Evolutionary conservation across 2,329 filamentous ascomycete genomes (phyloP), one percentile per base, ranked within the genome.

Genomic region (Hypoxylon sp.): DNA sequence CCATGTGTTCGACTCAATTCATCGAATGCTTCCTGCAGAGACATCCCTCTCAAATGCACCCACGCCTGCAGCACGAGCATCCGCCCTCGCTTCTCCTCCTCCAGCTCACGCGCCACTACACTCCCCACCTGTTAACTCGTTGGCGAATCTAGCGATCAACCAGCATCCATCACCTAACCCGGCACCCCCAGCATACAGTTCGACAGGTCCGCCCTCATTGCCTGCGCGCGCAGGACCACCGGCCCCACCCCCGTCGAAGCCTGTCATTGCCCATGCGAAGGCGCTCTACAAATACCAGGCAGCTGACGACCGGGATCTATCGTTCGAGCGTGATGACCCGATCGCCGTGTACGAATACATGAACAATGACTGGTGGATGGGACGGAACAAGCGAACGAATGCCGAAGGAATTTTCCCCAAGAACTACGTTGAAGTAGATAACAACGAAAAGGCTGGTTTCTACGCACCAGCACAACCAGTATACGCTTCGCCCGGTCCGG

Each of bases 311-410:
- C 90, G 91, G 52, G 93, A 97, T 69, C 79, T 96, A 57, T 84
- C 83, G 2, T 84, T 97, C 52, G 84, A 90, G 67, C 86, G 88
- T 55, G 88, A 92, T 67, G 93, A 97, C 74, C 79, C 80, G 59
- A 79, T 97, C 62, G 81, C 84, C 51, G 89, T 97, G 15, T 83
- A 85, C 60, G 90, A 96, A 74, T 92, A 96, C 77, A 94, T 96
- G 88, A 97, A 97, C 73, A 84, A 87, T 57, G 92, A 97, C 73
- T 97, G 93, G 93, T 97, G 91, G 91, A 87, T 91, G 79, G 93
- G 93, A 62, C 84, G 83, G 63, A 96, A 96, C 73, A 78, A 87
- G 66, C 85, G 91, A 43, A 96, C 91, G 6, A 88, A 88, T 47
- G 76, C 83, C 61, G 90, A 96, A 74, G 93, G 93, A 64, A 96